These are phyloP conservation scores for Saccharomyces pastorianus DNA, from an alignment of 1,139 yeast species.

Conservation along the genomic window DNA sequence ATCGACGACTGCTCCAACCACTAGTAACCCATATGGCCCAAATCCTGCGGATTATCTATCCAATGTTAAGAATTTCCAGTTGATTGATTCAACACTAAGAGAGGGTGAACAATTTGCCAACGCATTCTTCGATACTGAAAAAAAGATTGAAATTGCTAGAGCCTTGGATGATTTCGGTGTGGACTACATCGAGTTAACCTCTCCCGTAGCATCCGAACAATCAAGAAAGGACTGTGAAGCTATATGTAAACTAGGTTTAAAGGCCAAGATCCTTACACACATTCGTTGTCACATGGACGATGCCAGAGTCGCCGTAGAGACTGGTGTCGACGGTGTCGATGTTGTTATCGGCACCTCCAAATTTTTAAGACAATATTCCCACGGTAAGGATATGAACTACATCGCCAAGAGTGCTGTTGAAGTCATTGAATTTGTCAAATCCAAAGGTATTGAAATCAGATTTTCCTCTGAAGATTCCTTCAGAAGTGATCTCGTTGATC, in stretches of 20 bases:
- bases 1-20: conserved; percentile 31
- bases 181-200: conserved; percentile 92
- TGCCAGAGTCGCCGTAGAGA: conserved; percentile 91
- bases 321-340: conserved; percentile 98
- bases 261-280: conserved; percentile 86
- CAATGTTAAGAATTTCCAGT: conserved; percentile 80
- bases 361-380: conserved; percentile 87
- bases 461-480: conserved; percentile 96
- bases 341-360: conserved; percentile 97
- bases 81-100: conserved; percentile 91
- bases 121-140: conserved; percentile 90
- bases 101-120: conserved; percentile 99
- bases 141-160: conserved; percentile 94
- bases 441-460: conserved; percentile 94
- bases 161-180: conserved; percentile 97
- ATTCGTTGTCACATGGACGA: conserved; percentile 99
- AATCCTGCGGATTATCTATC: conserved; percentile 89
- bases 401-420: conserved; percentile 94
- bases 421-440: conserved; percentile 94
- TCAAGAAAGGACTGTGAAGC: conserved; percentile 92
- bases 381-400: conserved; percentile 98
- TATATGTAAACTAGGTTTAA: conserved; percentile 91
- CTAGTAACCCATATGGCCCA: conserved; percentile 82
- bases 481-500: conserved; percentile 92
- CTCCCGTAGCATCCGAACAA: conserved; percentile 97